These are phyloP conservation scores for Dothideomycetes sp. DNA, from an alignment of 2,329 filamentous ascomycete genomes.

Conservation along the genomic window DNA sequence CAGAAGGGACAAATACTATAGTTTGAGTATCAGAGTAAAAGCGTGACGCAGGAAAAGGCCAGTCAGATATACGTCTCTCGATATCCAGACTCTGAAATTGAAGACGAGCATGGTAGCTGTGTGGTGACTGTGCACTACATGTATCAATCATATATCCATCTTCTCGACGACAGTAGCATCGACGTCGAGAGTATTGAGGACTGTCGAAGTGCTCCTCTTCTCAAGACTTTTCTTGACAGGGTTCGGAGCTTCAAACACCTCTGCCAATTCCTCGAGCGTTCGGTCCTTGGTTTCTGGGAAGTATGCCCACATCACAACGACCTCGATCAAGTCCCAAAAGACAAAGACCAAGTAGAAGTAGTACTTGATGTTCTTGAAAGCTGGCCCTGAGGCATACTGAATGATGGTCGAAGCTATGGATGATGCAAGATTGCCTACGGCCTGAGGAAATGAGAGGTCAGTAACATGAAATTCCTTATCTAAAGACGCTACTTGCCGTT, in stretches of 20 bases:
- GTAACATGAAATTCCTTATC: no score
- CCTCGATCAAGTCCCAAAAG: slow-evolving; percentile 27
- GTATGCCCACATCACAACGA: slow-evolving; percentile 26
- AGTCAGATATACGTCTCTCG: no score
- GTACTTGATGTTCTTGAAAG: slow-evolving; percentile 21
- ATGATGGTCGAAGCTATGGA: slow-evolving; percentile 30
- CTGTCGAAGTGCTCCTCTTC: slow-evolving; percentile 7
- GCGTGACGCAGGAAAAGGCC: no score
- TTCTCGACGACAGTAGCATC: slow-evolving; percentile 7
- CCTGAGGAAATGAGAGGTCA: no score
- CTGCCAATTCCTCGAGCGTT: slow-evolving; percentile 38
- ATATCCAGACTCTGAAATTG: no score
- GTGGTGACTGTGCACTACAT: no score
- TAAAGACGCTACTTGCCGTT: no score
- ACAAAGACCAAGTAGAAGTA: slow-evolving; percentile 23
- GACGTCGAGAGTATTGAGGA: slow-evolving; percentile 8
- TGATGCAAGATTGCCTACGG: slow-evolving; percentile 32
- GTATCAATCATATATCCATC: slow-evolving; percentile 1
- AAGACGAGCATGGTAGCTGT: no score
- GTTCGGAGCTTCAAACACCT: slow-evolving; percentile 33
- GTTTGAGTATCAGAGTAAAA: no score
- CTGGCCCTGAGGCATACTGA: slow-evolving; percentile 17
- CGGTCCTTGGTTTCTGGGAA: slow-evolving; percentile 35
- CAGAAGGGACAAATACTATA: no score
- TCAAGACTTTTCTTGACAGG: slow-evolving; percentile 29